phyloP scores from a whole-genome alignment of 257 asterid species.

The Ophiorrhiza pumila region DNA sequence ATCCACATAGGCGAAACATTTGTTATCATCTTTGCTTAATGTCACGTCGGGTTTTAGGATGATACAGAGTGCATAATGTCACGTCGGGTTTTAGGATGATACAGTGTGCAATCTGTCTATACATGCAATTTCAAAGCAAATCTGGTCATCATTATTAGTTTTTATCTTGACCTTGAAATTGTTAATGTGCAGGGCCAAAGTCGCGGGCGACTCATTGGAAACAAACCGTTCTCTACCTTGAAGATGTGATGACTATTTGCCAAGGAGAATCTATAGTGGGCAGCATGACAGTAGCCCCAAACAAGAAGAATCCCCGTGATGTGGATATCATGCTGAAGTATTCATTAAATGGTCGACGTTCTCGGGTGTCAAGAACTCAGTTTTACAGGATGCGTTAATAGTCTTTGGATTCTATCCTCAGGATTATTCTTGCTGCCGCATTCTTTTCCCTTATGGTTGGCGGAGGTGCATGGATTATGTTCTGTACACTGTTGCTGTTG shows the following conservation, averaged over 20 bases:
- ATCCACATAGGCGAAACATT: background rate
- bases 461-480: background rate
- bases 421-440: background rate
- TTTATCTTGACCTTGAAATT: background rate
- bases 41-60: background rate
- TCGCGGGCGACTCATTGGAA: conserved; percentile 96
- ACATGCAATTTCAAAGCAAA: background rate
- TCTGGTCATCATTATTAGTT: background rate
- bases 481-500: background rate
- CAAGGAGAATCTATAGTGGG: conserved; percentile 79
- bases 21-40: background rate
- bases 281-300: conserved; percentile 68
- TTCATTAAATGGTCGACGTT: conserved; percentile 60
- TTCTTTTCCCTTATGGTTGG: background rate
- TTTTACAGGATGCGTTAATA: conserved; percentile 60
- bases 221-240: conserved; percentile 90
- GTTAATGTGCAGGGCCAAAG: conserved; percentile 59
- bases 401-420: background rate
- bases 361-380: conserved; percentile 65
- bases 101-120: background rate
- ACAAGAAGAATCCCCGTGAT: conserved; percentile 94
- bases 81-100: background rate
- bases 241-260: conserved; percentile 77
- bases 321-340: conserved; percentile 79
- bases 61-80: background rate